Evolutionary conservation across 2,329 filamentous ascomycete species (phyloP), one percentile per base, ranked within the genome.

Genomic region (Alternaria atra): DNA sequence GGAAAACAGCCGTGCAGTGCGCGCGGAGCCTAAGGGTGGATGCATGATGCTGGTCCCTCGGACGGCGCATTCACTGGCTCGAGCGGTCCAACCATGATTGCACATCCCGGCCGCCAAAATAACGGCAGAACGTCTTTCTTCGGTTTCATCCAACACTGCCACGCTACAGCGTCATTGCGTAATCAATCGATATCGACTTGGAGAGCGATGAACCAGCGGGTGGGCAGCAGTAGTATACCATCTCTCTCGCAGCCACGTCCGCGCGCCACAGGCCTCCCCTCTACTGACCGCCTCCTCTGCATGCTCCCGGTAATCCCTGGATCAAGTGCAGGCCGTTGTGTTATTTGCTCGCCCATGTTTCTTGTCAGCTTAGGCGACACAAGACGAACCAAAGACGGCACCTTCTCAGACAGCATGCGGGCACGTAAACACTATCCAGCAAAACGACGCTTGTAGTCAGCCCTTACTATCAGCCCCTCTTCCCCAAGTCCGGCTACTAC

Each of bases 281-380:
- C 44, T 15, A 50, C 52, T 58, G 60, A 58, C 63, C 60, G 60
- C 57, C 25, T 46, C 54, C 30, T 27, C 55, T 55, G 60, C 52
- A 51, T 58, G 55, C 52, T 51, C 46, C 46, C 50, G 55, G 40
- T 20, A 46, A 61, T 53, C 37, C 44, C 54, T 54, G 59, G 42
- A 35, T 25, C 40, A 29, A 51, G 23, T 59, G 51, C 56, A 59
- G 47, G 50, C 51, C 56, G 12, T 27, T 55, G 52, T 46, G 40
- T 17, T 46, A 35, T 44, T 55, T 55, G 52, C 40, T 13, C 52
- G 42, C 34, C 42, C 52, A 47, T 30, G 52, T 35, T 37, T 61
- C 52, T 64, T 55, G 61, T 64, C 64, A 60, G 61, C 64, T 58
- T 54, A 15, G 48, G 53, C 58, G 34, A 60, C 58, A 56, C 56